These are phyloP conservation scores for Fagopyrum homotropicum DNA, from an alignment of 148 eudicot genomes.

Conservation along the genomic window DNA sequence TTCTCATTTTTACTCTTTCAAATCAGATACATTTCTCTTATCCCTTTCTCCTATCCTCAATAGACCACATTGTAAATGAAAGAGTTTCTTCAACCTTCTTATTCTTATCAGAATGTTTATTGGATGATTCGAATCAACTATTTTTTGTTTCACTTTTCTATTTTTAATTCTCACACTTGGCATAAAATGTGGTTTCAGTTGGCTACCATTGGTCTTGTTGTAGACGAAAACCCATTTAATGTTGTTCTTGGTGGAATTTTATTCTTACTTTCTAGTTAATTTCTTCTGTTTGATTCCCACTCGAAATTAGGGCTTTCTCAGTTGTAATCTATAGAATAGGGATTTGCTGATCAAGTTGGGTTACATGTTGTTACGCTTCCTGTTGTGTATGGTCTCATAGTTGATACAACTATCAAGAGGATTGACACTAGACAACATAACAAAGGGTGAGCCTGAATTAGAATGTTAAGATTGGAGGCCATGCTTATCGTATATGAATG, in stretches of 20 bases:
- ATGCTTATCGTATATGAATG: slow-evolving; percentile 92
- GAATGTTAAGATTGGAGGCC: slow-evolving; percentile 91
- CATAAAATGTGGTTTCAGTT: slow-evolving; percentile 39
- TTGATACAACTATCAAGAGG: neutral
- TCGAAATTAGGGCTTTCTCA: too few species aligned
- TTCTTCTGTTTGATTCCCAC: neutral
- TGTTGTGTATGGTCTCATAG: too few species aligned
- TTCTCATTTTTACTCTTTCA: too few species aligned
- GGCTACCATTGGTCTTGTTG: slow-evolving; percentile 96
- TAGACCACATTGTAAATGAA: too few species aligned
- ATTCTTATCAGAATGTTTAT: too few species aligned
- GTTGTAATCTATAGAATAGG: too few species aligned
- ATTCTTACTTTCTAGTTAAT: slow-evolving; percentile 12
- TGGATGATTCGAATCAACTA: neutral
- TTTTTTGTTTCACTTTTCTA: neutral
- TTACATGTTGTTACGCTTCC: too few species aligned
- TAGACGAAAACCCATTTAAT: slow-evolving; percentile 89
- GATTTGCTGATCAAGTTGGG: too few species aligned
- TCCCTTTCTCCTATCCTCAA: too few species aligned
- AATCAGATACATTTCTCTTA: too few species aligned
- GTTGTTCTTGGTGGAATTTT: slow-evolving; percentile 96
- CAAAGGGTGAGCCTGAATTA: slow-evolving; percentile 81
- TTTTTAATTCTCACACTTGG: neutral
- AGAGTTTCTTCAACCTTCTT: too few species aligned
- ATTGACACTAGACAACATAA: slow-evolving; percentile 60